Conservation (phyloP, 257 asterid genomes). For the Datura wrightii region DNA sequence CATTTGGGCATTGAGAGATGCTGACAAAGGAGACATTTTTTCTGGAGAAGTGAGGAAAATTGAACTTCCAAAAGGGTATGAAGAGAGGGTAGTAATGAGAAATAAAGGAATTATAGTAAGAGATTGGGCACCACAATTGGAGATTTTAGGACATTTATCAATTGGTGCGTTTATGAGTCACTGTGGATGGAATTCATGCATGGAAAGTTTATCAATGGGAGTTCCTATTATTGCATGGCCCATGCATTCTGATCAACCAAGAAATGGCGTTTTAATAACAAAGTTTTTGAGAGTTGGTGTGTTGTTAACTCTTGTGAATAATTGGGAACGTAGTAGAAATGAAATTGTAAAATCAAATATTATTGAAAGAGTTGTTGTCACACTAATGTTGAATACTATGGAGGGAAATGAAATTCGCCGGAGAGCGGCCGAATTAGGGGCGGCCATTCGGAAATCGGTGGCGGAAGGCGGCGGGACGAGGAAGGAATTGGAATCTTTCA, state of each 20-base stretch:
- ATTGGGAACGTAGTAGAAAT: conserved; percentile 41
- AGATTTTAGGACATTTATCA: conserved; percentile 50
- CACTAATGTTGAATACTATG: conserved; percentile 43
- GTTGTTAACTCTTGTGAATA: conserved; percentile 31
- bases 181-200: conserved; percentile 73
- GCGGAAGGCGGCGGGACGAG: conserved; percentile 48
- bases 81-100: conserved; percentile 40
- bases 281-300: conserved; percentile 47
- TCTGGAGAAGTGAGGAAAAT: background rate
- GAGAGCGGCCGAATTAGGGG: conserved; percentile 53
- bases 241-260: conserved; percentile 72
- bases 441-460: conserved; percentile 46
- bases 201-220: conserved; percentile 67
- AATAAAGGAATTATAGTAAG: conserved; percentile 53
- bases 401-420: conserved; percentile 52
- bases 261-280: conserved; percentile 51
- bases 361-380: conserved; percentile 38
- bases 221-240: conserved; percentile 75
- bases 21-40: conserved; percentile 43
- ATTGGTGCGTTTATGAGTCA: conserved; percentile 65
- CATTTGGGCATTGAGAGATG: conserved; percentile 59
- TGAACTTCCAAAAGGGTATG: conserved; percentile 47
- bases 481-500: conserved; percentile 48
- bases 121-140: conserved; percentile 71
- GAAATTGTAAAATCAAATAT: conserved; percentile 40